Conservation (phyloP, 495 filamentous ascomycete genomes). For the Aspergillus leporis region DNA sequence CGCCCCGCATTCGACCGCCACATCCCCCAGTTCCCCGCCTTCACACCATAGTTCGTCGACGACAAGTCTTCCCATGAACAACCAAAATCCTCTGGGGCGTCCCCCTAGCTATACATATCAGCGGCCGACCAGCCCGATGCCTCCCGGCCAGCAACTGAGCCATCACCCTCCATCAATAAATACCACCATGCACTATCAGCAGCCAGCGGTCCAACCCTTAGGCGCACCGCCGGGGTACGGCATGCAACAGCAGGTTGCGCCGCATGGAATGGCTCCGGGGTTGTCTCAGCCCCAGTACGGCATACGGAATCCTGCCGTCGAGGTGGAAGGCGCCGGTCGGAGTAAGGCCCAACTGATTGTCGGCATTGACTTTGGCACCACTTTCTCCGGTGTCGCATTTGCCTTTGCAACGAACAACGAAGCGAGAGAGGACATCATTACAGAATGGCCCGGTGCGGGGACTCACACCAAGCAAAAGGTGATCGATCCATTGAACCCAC, state of each 20-base stretch:
- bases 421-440: conserved; percentile 75
- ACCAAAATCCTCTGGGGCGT: conserved; percentile 47
- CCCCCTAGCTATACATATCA: conserved; percentile 76
- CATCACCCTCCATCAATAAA: conserved; percentile 75
- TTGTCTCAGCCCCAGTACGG: conserved; percentile 47
- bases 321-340: conserved; percentile 83
- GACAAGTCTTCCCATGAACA: conserved; percentile 55
- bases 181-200: conserved; percentile 56
- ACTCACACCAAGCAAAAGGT: conserved; percentile 80
- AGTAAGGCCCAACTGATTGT: conserved; percentile 71
- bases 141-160: conserved; percentile 60
- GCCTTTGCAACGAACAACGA: conserved; percentile 79
- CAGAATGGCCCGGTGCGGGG: conserved; percentile 76
- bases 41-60: conserved; percentile 49
- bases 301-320: conserved; percentile 56
- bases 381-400: conserved; percentile 78
- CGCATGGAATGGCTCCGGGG: conserved; percentile 37
- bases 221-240: conserved; percentile 54
- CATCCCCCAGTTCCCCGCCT: conserved; percentile 38
- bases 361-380: conserved; percentile 75
- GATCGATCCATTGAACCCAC: conserved; percentile 10
- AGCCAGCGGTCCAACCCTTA: conserved; percentile 52
- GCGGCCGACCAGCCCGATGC: conserved; percentile 59
- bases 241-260: conserved; percentile 49
- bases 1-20: conserved; percentile 34